A percentile compares a stretch with the other conserved stretches of the same genome.
These are phyloP conservation scores for Penicillium cosmopolitanum DNA, from an alignment of 495 filamentous ascomycete species.

Conservation along the genomic window DNA sequence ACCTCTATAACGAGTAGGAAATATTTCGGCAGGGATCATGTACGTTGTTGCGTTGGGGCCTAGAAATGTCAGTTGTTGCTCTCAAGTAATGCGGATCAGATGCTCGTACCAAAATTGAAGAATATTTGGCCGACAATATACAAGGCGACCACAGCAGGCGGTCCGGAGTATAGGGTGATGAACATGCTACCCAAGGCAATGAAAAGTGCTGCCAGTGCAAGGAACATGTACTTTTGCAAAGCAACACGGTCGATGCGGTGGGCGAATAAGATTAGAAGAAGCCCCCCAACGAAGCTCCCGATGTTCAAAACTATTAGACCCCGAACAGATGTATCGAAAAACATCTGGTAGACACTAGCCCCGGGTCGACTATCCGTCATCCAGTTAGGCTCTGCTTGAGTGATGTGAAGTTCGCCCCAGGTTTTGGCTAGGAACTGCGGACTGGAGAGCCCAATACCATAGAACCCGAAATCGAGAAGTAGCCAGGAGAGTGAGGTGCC, in stretches of 20 bases:
- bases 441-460: slow-evolving; percentile 56
- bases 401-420: slow-evolving; percentile 43
- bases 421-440: slow-evolving; percentile 47
- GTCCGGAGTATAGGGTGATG: slow-evolving; percentile 38
- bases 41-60: slow-evolving; percentile 64
- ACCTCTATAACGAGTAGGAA: slow-evolving; percentile 62
- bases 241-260: slow-evolving; percentile 51
- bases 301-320: slow-evolving; percentile 47
- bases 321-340: slow-evolving; percentile 42
- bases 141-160: slow-evolving; percentile 54
- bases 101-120: slow-evolving; percentile 61
- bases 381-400: slow-evolving; percentile 38
- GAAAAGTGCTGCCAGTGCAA: slow-evolving; percentile 50
- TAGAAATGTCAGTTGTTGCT: slow-evolving; percentile 20
- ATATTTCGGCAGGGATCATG: slow-evolving; percentile 63
- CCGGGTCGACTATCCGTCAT: slow-evolving; percentile 36
- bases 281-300: slow-evolving; percentile 50
- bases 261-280: slow-evolving; percentile 47
- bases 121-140: slow-evolving; percentile 63
- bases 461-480: slow-evolving; percentile 60
- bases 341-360: slow-evolving; percentile 43
- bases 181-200: slow-evolving; percentile 55
- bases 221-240: slow-evolving; percentile 53
- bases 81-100: not conserved
- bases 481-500: slow-evolving; percentile 56